Base-by-base conservation (phyloP, 768 basidiomycete species). In the Cystobasidium onofrii region DNA sequence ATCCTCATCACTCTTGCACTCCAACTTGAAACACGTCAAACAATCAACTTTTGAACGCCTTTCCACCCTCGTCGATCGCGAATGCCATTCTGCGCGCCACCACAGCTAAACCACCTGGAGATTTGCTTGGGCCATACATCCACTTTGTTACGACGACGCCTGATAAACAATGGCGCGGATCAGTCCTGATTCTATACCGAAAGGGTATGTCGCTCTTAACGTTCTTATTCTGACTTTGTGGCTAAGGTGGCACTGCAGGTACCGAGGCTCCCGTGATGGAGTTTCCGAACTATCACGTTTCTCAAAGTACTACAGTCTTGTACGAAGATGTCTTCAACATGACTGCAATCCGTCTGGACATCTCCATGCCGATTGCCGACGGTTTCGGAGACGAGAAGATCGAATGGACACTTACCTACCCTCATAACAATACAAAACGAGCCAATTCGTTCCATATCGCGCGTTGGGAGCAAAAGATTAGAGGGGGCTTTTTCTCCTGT, bases 261-360 rank as follows among this genome's bases (percentile, higher is more conserved):
- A 43, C 39, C 43, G 43, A 67, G 43, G 2, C 46, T 4, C 33
- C 54, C 29, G 50, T 33, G 2, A 69, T 69, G 66, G 66, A 69
- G 31, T 34, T 46, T 29, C 33, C 39, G 1, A 34, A 75, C 23
- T 65, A 75, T 61, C 67, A 75, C 27, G 66, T 44, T 34, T 29
- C 62, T 29, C 69, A 60, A 33, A 39, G 33, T 2, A 52, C 18
- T n/a, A 57, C 52, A 4, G 29, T 60, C 1, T 54, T 75, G 2
- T 73, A 73, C 29, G 63, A 75, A 39, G 72, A 75, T 27, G 44
- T 75, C 25, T 75, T 73, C 50, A 50, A 41, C 25, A 73, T 75
- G 63, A 60, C 52, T 3, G 75, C 75, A 9, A 20, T 66, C 33
- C 73, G 75, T 27, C 64, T 64, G 34, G 73, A 75, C 23, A n/a